Percentiles rank a stretch among this genome's conserved stretches.
Evolutionary conservation across 2,329 filamentous ascomycete genomes (phyloP).

Genomic region (Proliferodiscus dingleyae): DNA sequence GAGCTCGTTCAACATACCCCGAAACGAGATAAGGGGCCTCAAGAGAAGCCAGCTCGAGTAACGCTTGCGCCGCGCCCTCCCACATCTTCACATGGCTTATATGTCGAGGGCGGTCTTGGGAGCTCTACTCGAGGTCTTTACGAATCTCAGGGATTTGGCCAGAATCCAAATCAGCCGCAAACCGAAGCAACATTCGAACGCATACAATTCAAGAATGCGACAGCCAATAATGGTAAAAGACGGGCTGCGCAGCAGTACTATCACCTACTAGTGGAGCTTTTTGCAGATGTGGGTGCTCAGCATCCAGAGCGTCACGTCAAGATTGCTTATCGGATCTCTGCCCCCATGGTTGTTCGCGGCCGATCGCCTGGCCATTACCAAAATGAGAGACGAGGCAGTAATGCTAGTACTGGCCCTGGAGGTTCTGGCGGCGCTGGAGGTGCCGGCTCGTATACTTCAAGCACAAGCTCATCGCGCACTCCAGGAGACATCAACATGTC

Average conservation of each 20-base stretch:
- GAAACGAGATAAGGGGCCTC: slow-evolving; percentile 67
- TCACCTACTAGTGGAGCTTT: slow-evolving; percentile 64
- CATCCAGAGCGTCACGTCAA: slow-evolving; percentile 46
- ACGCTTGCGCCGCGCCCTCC: slow-evolving; percentile 30
- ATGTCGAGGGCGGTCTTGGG: slow-evolving; percentile 22
- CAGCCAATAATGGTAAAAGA: slow-evolving; percentile 70
- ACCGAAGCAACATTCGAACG: slow-evolving; percentile 54
- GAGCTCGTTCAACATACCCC: slow-evolving; percentile 73
- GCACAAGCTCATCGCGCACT: slow-evolving; percentile 19
- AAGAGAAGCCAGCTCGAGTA: slow-evolving; percentile 52
- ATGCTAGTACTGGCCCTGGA: slow-evolving; percentile 48
- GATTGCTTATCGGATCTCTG: slow-evolving; percentile 53
- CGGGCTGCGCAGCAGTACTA: slow-evolving; percentile 70
- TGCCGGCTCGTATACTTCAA: slow-evolving; percentile 26
- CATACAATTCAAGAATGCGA: slow-evolving; percentile 72
- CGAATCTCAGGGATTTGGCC: slow-evolving; percentile 19
- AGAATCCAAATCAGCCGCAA: slow-evolving; percentile 25
- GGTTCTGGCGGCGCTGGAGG: slow-evolving; percentile 24
- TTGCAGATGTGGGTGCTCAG: slow-evolving; percentile 46
- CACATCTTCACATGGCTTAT: slow-evolving; percentile 22
- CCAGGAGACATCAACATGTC: slow-evolving; percentile 29
- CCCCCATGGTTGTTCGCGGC: slow-evolving; percentile 62
- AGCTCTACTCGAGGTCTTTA: slow-evolving; percentile 18
- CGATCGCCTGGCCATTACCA: slow-evolving; percentile 60
- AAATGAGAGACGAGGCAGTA: slow-evolving; percentile 45